Evolutionary conservation across 441 rosid species (phyloP).

Genomic region (Isatis lusitanica): DNA sequence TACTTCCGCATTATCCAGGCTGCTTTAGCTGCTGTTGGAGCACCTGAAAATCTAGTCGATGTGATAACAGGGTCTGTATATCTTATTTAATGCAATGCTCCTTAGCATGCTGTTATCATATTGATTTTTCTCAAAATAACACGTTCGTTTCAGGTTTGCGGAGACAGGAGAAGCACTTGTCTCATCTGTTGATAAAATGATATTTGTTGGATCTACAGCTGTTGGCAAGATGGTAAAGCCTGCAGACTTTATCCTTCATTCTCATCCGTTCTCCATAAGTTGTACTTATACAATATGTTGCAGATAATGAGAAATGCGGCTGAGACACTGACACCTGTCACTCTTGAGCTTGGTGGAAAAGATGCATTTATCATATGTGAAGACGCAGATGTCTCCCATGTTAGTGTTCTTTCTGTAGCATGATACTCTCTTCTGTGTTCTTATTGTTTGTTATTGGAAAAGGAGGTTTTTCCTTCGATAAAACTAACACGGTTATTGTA

Average conservation of each 20-base stretch:
- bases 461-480: constrained; percentile 9
- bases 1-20: constrained; percentile 92
- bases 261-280: constrained; percentile 3
- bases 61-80: constrained; percentile 83
- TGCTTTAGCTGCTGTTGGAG: constrained; percentile 96
- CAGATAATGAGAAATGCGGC: constrained; percentile 97
- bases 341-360: constrained; percentile 98
- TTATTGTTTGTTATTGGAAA: constrained; percentile 1
- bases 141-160: constrained; percentile 58
- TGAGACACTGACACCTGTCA: constrained; percentile 75
- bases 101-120: background rate
- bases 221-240: constrained; percentile 88
- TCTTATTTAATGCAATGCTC: constrained; percentile 15
- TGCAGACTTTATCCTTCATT: constrained; percentile 6
- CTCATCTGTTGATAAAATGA: constrained; percentile 86
- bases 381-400: constrained; percentile 81
- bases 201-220: constrained; percentile 97
- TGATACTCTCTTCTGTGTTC: constrained; percentile 7
- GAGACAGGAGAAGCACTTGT: constrained; percentile 98
- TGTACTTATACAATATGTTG: constrained; percentile 30
- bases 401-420: constrained; percentile 36
- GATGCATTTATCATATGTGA: constrained; percentile 95
- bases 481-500: constrained; percentile 17
- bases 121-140: constrained; percentile 26
- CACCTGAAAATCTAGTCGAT: constrained; percentile 95